Conservation (phyloP, 2,329 filamentous ascomycete genomes). For the Pseudogymnoascus verrucosus region DNA sequence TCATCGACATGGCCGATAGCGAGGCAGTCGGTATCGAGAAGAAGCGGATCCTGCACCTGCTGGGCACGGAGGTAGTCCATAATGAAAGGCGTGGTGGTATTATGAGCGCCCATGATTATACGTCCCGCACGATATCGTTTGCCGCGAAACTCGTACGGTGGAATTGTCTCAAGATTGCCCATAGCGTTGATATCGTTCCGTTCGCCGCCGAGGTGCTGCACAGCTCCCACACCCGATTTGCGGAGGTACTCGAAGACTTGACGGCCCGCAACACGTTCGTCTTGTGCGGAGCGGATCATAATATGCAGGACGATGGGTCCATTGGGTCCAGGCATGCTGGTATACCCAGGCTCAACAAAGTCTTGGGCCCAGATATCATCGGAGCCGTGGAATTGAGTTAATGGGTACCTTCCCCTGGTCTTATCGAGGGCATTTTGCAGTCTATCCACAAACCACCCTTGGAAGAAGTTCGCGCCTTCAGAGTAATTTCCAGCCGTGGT, state of each 20-base stretch:
- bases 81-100: constrained; percentile 18
- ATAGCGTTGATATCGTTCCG: constrained; percentile 21
- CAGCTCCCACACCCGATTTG: constrained; percentile 25
- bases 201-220: constrained; percentile 23
- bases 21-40: constrained; percentile 30
- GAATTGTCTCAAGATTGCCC: constrained; percentile 34
- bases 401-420: neutral
- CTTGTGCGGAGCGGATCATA: constrained; percentile 1
- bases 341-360: constrained; percentile 32
- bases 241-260: constrained; percentile 29
- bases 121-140: constrained; percentile 22
- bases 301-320: constrained; percentile 21
- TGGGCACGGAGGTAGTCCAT: constrained; percentile 28
- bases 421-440: constrained; percentile 10
- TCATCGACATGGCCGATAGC: constrained; percentile 29
- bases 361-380: constrained; percentile 34
- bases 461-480: constrained; percentile 9
- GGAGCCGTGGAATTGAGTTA: constrained; percentile 18
- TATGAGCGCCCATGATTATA: constrained; percentile 20
- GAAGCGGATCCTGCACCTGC: constrained; percentile 29
- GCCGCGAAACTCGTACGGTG: constrained; percentile 19
- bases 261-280: constrained; percentile 23
- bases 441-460: neutral
- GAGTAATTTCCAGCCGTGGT: constrained; percentile 20
- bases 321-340: constrained; percentile 32